phyloP scores from a whole-genome alignment of 176 grass and related monocot species.

The Dactylis glomerata region DNA sequence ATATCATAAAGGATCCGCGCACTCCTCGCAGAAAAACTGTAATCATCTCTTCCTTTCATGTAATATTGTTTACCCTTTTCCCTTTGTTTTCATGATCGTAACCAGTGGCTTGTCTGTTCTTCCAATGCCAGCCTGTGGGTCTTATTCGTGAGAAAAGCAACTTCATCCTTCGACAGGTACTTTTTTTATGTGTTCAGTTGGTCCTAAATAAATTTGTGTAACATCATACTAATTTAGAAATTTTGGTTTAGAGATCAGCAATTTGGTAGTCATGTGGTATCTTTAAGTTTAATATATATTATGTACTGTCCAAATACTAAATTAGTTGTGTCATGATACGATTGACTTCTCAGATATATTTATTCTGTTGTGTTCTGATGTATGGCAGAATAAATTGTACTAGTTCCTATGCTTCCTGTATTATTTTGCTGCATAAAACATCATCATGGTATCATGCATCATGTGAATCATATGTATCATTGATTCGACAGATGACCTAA shows the following conservation, averaged over 20 bases:
- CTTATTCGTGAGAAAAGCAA: slow-evolving; percentile 88
- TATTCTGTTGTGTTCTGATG: neutral
- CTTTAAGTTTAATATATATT: neutral
- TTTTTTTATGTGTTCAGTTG: neutral
- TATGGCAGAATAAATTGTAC: neutral
- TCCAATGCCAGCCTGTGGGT: slow-evolving; percentile 51
- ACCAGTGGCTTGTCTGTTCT: slow-evolving; percentile 27
- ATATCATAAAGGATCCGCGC: neutral
- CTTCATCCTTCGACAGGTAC: slow-evolving; percentile 79
- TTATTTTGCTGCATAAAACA: neutral
- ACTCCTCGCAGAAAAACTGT: neutral
- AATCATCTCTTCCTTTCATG: neutral
- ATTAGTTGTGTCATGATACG: neutral
- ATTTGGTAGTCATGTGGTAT: neutral
- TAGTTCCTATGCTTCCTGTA: neutral
- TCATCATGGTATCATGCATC: neutral
- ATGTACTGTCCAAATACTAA: neutral
- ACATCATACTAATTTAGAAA: neutral
- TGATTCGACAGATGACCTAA: neutral
- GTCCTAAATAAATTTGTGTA: neutral
- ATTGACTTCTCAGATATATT: neutral
- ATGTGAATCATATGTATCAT: neutral
- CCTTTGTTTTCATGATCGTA: neutral
- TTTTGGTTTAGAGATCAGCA: neutral
- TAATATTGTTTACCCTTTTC: neutral